Conservation (phyloP, 2,329 filamentous ascomycete species). For the Trichophyton rubrum region DNA sequence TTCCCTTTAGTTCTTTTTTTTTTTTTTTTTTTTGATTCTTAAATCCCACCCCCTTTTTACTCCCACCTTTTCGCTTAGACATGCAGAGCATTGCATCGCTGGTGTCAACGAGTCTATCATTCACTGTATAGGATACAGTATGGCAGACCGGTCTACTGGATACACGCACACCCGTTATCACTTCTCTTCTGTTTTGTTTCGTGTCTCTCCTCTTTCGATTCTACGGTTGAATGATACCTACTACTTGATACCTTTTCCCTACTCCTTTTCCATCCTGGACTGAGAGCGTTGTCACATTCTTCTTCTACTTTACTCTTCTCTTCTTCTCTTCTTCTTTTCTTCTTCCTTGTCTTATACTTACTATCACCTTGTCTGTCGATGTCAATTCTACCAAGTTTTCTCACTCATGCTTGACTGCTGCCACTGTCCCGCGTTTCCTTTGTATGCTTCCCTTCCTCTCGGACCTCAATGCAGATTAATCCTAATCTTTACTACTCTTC, state of each 20-base stretch:
- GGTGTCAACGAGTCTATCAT: not conserved
- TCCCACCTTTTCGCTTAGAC: not conserved
- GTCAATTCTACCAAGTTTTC: not conserved
- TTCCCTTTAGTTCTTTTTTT: not conserved
- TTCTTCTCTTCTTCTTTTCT: not conserved
- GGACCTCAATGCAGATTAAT: constrained; percentile 3
- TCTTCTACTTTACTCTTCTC: not conserved
- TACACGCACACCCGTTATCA: not conserved
- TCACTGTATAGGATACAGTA: not conserved
- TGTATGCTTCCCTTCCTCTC: not conserved
- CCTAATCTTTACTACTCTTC: not conserved
- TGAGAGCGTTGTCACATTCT: not conserved
- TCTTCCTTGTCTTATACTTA: not conserved
- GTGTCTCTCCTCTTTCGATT: not conserved
- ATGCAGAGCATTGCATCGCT: not conserved
- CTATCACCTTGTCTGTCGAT: not conserved
- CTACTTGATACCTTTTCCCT: not conserved
- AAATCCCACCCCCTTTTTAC: not conserved
- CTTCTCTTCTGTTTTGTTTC: not conserved
- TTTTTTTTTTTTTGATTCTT: not conserved
- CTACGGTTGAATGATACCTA: not conserved
- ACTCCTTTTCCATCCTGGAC: not conserved
- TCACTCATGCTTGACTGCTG: not conserved
- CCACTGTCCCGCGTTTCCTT: not conserved
- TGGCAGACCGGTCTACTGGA: not conserved